phyloP scores from a whole-genome alignment of 495 filamentous ascomycete species.

The Aspergillus asperescens region DNA sequence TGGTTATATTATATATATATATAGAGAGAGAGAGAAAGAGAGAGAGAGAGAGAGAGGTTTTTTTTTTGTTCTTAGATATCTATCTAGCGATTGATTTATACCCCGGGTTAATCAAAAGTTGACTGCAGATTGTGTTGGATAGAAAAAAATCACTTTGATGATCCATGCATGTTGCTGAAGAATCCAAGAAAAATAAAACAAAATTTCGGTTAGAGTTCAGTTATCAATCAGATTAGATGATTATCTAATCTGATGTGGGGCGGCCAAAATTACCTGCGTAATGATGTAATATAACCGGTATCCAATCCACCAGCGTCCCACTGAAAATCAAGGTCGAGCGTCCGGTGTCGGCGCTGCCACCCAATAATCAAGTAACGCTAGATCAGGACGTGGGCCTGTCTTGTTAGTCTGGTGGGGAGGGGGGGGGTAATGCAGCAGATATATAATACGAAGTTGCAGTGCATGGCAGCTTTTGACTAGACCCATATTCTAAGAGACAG shows the following conservation, averaged over 20 bases:
- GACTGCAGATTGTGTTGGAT: no score
- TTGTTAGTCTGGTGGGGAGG: background rate
- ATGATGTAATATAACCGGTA: background rate
- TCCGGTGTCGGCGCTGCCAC: background rate
- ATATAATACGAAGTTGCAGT: background rate
- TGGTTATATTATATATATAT: conserved; percentile 2
- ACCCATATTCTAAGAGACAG: no score
- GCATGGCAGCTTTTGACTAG: no score
- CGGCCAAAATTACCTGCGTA: conserved; percentile 3
- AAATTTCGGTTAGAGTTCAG: conserved; percentile 1
- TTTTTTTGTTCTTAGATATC: no score
- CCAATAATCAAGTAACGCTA: background rate
- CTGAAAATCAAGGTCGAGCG: no score
- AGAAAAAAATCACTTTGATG: no score
- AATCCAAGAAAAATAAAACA: background rate
- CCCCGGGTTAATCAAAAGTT: background rate
- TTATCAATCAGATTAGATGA: conserved; percentile 31
- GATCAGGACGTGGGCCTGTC: background rate
- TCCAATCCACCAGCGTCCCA: no score
- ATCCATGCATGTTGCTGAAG: no score
- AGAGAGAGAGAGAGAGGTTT: no score
- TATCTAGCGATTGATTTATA: conserved; percentile 3
- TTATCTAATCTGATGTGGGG: conserved; percentile 36
- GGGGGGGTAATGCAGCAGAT: background rate
- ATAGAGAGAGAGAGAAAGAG: no score